Conservation (phyloP, 768 basidiomycete genomes). For the Amanita thiersii region DNA sequence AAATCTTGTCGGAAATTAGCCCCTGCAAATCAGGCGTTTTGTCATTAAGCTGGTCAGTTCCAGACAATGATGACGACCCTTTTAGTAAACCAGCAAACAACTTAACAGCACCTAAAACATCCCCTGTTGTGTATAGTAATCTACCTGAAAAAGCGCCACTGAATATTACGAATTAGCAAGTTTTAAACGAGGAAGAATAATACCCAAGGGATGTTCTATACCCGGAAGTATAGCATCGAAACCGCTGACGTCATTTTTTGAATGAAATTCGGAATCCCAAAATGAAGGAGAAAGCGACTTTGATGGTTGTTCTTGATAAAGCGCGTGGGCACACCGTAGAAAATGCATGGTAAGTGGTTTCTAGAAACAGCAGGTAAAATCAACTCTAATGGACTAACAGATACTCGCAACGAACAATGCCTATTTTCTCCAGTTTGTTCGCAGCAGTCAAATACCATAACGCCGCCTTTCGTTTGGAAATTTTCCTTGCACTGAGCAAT, state of each 20-base stretch:
- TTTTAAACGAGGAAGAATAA: neutral
- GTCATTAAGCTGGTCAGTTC: slow-evolving; percentile 9
- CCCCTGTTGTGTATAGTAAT: slow-evolving; percentile 85
- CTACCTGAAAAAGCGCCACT: slow-evolving; percentile 42
- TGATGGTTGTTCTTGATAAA: slow-evolving; percentile 41
- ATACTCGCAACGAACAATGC: slow-evolving; percentile 72
- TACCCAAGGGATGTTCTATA: slow-evolving; percentile 77
- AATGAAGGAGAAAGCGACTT: slow-evolving; percentile 74
- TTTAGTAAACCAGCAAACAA: slow-evolving; percentile 71
- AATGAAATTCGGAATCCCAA: slow-evolving; percentile 62
- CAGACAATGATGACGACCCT: slow-evolving; percentile 23
- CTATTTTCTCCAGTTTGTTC: slow-evolving; percentile 72
- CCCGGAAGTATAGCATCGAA: slow-evolving; percentile 62
- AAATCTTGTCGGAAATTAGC: slow-evolving; percentile 51
- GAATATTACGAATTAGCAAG: neutral
- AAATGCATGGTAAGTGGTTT: slow-evolving; percentile 85
- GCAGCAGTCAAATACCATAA: slow-evolving; percentile 77
- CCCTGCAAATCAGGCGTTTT: slow-evolving; percentile 15
- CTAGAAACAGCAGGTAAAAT: too few species aligned
- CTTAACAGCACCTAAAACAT: slow-evolving; percentile 65
- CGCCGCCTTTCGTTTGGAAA: slow-evolving; percentile 54
- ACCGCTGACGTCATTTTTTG: slow-evolving; percentile 27
- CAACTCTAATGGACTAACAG: slow-evolving; percentile 5
- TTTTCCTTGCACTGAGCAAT: slow-evolving; percentile 51
- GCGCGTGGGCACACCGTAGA: slow-evolving; percentile 58